These are phyloP conservation scores for Pisolithus marmoratus DNA, from an alignment of 768 basidiomycete genomes.

Conservation along the genomic window DNA sequence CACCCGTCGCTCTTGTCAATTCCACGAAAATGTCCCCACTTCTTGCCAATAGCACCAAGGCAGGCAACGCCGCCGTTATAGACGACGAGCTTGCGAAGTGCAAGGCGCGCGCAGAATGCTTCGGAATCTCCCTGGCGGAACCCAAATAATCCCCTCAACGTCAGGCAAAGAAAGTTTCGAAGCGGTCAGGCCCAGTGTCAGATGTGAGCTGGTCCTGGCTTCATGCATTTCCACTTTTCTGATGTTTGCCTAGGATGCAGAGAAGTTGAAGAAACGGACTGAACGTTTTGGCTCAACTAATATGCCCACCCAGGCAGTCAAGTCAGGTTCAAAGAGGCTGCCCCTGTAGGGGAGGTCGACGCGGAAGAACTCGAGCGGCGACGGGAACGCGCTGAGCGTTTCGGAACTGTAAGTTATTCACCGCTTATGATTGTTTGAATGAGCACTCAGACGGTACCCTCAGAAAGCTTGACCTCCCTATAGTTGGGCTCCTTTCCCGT, in stretches of 20 bases:
- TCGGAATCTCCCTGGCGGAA: slow-evolving; percentile 58
- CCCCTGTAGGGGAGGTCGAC: slow-evolving; percentile 41
- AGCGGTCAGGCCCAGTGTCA: neutral
- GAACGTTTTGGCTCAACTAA: slow-evolving; percentile 45
- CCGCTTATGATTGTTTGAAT: too few species aligned
- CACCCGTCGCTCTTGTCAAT: too few species aligned
- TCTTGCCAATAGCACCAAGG: neutral
- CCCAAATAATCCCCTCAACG: slow-evolving; percentile 28
- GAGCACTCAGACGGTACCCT: too few species aligned
- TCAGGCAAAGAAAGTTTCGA: slow-evolving; percentile 11
- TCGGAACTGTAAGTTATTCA: slow-evolving; percentile 30
- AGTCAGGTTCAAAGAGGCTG: slow-evolving; percentile 24
- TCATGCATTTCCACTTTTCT: neutral
- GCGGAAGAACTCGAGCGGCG: slow-evolving; percentile 53
- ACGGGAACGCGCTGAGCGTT: slow-evolving; percentile 60
- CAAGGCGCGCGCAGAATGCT: slow-evolving; percentile 62
- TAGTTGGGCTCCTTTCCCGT: too few species aligned
- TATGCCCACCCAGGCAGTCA: slow-evolving; percentile 24
- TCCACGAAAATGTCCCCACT: neutral
- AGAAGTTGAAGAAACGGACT: slow-evolving; percentile 47
- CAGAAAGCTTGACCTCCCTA: too few species aligned
- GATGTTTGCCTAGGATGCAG: slow-evolving; percentile 34
- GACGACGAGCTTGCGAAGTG: slow-evolving; percentile 55
- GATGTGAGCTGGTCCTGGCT: neutral
- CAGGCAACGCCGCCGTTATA: slow-evolving; percentile 5